Conservation (phyloP, 768 basidiomycete species). For the Dentipellis sp. region DNA sequence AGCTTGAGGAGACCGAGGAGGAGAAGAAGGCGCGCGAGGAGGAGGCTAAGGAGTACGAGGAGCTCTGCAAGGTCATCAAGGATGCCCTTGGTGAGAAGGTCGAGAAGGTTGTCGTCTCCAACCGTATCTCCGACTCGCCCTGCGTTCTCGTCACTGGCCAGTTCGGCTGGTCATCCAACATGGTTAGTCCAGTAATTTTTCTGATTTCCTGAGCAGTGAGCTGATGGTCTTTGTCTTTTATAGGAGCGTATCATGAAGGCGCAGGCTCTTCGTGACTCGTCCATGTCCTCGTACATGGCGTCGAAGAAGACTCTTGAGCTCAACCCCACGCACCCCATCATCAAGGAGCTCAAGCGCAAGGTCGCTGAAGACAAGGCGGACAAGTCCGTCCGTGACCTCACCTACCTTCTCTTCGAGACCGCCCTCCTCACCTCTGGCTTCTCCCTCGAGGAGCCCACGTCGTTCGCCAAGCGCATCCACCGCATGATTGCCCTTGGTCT, state of each 20-base stretch:
- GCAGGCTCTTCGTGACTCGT: slow-evolving; percentile 91
- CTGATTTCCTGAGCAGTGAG: not conserved
- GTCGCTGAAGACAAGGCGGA: slow-evolving; percentile 96
- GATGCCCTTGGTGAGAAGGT: slow-evolving; percentile 99
- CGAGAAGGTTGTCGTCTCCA: slow-evolving; percentile 97
- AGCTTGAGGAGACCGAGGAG: slow-evolving; percentile 97
- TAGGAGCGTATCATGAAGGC: slow-evolving; percentile 99
- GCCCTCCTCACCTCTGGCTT: slow-evolving; percentile 93
- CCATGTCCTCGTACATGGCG: slow-evolving; percentile 99
- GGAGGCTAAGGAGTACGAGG: slow-evolving; percentile 73
- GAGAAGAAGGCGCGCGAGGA: slow-evolving; percentile 90
- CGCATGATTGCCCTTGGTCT: slow-evolving; percentile 94
- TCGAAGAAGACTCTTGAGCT: slow-evolving; percentile 97
- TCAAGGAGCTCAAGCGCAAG: slow-evolving; percentile 94
- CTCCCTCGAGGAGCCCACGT: slow-evolving; percentile 90
- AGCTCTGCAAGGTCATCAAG: slow-evolving; percentile 92
- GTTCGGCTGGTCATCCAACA: slow-evolving; percentile 99
- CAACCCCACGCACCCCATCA: slow-evolving; percentile 84
- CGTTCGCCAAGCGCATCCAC: slow-evolving; percentile 93
- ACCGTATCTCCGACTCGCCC: slow-evolving; percentile 95
- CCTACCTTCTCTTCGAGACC: slow-evolving; percentile 94
- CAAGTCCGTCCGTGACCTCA: slow-evolving; percentile 96
- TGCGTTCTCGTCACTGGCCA: slow-evolving; percentile 97
- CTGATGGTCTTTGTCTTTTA: slow-evolving; percentile 3
- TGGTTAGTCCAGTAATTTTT: slow-evolving; percentile 42